Base-by-base conservation (phyloP, 805 yeast species). In the Torulaspora indica region DNA sequence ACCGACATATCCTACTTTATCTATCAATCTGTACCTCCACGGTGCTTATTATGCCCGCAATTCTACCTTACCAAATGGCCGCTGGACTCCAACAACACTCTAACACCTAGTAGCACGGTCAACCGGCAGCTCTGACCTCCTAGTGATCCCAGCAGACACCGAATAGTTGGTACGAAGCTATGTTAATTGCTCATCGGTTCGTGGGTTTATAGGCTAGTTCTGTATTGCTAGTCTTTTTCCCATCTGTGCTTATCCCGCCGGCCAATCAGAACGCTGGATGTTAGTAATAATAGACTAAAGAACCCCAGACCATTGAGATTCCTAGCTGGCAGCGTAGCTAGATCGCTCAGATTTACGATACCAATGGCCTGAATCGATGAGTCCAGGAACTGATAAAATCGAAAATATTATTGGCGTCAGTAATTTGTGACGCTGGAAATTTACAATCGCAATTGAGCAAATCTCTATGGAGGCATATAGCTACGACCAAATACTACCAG, bases 1-100 rank as follows among this genome's bases (percentile, higher is more conserved):
- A 60, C 54, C 22, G 66, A 60, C 66, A 61, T 60, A 17, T 25
- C 20, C 25, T 13, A 10, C 17, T 31, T 7, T 31, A 10, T 14
- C 28, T 25, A 25, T 25, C 28, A 25, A 25, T n/a, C n/a, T n/a
- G n/a, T 20, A 20, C 22, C 22, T 20, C 22, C 22, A 20, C 28
- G 7, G 7, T 25, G 4, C 7, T 12, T 12, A 25, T 9, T 25
- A 4, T 14, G 7, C 20, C 8, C 18, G 28, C 37, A 20, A 20
- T 4, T 22, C 25, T 34, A 14, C 37, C 9, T 20, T 15, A 14
- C 3, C 18, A 15, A 30, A 15, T 31, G n/a, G 32, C 17, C 15
- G 17, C 17, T n/a, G 5, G 32, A n/a, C 8, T 4, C 22, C 22
- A 5, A 20, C 22, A 20, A 20, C 22, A 4, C 22, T 31, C 34